A percentile compares a stretch with the other conserved stretches of the same genome.
phyloP scores from a whole-genome alignment of 140 eudicot genomes.

The Senecio squalidus region DNA sequence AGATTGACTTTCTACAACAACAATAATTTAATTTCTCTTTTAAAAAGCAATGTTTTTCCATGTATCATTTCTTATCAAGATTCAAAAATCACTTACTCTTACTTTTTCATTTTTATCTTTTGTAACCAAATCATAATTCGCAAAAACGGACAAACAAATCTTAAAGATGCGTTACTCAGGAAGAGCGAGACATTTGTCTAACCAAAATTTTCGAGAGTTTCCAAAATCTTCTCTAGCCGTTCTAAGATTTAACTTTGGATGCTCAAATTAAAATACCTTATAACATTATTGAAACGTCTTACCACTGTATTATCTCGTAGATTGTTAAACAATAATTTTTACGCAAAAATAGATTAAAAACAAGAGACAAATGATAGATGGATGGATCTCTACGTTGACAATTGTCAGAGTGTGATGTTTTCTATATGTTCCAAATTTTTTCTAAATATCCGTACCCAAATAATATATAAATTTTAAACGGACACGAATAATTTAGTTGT shows the following conservation, averaged over 20 bases:
- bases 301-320: no score
- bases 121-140: no score
- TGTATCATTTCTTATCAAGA: background rate
- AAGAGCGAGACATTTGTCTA: background rate
- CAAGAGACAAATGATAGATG: constrained; percentile 20
- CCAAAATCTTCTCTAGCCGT: no score
- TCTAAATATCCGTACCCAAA: background rate
- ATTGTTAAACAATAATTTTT: no score
- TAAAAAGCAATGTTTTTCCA: background rate
- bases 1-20: no score
- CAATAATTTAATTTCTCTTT: no score
- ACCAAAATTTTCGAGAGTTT: background rate
- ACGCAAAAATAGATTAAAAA: background rate
- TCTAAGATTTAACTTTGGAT: no score
- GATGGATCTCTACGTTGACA: constrained; percentile 30
- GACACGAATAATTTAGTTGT: constrained; percentile 15
- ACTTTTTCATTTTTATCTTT: no score
- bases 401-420: constrained; percentile 22
- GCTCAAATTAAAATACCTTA: no score
- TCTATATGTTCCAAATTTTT: constrained; percentile 19
- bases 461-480: background rate
- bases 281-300: no score
- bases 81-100: background rate
- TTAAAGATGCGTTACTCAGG: no score
- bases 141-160: no score